Base-by-base conservation (phyloP, 768 basidiomycete species). In the Lactarius indigo region DNA sequence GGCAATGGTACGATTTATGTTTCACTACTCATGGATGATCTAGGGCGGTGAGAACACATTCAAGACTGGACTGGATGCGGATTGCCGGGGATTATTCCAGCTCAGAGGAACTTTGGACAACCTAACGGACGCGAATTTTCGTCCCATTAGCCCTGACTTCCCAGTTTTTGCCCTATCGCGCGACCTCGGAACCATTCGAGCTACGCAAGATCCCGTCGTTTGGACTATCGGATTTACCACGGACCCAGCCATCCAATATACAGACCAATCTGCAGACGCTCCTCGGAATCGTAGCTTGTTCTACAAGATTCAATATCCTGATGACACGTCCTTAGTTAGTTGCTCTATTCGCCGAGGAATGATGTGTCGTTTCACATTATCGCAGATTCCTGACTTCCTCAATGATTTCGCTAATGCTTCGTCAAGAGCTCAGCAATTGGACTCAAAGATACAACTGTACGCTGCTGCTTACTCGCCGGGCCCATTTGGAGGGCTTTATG, bases 391-490 rank as follows among this genome's bases (percentile, higher is more conserved):
- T 65, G 71, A 73, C 20, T 82, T 84, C 64, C 41, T 86, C 28
- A 72, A 72, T 6, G 82, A 86, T 70, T 85, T 78, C 64, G 66
- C 67, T 44, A 75, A 76, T 47, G 85, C 86, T 17, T 69, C 84
- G 20, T 68, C 71, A 4, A 76, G 82, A 54, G 83, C 85, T 6
- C 74, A 78, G 12, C 66, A 74, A 1, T 81, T 88, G 61, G 85
- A 88, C 69, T 64, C 73, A 18, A 74, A 82, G 72, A 76, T 87
- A n/a, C 73, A 80, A 30, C 73, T 60, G 10, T 84, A 84, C 68
- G 82, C 86, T 3, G 74, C 70, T 15, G 77, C 75, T 50, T 81
- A 85, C 55, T 86, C 83, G 0, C 3, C 35, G 35, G 35, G 12
- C 35, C 35, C 35, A 12, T 13, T 37, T 37, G 64, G 76, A 18